Base-by-base conservation (phyloP, 1,284 basidiomycete species). In the Ganoderma lingzhi region DNA sequence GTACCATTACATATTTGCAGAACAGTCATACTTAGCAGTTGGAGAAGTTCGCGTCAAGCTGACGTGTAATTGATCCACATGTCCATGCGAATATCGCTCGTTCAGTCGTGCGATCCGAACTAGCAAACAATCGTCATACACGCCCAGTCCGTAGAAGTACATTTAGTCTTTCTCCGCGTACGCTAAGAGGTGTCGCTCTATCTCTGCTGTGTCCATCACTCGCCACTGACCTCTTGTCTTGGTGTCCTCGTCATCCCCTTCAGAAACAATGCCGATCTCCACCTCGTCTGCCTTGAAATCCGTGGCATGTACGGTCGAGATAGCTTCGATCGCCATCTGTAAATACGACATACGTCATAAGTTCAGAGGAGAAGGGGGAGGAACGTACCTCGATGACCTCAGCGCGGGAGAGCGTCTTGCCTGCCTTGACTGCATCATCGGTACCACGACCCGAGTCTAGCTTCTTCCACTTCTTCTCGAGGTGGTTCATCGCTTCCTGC, bases 391-490 rank as follows among this genome's bases (percentile, higher is more conserved):
- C 96, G 73, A 97, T 94, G 32, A 95, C 93, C 70, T 93, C 91
- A 5, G 87, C 83, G 42, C 90, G 84, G 69, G 82, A 83, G 64
- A 95, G 83, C 2, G 84, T 87, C 82, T 90, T 87, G 66, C 93
- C 92, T 6, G 93, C 93, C 48, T 84, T 83, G 8, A 85, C 83
- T 15, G 94, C 84, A 82, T 96, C 90, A 74, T 96, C 88, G n/a
- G 90, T 87, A 65, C 93, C 90, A 67, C 83, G 84, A 64, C 93
- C 90, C 55, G 87, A 88, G 77, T 96, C 92, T 51, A 96, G 85
- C 78, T 96, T 96, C 85, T 99, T 99, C 95, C 96, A 99, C 81
- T 96, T 96, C 86, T 99, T 99, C 85, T 99, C 98, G 67, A 99
- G 86, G 78, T 95, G 94, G 82, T 99, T 99, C 90, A 97, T 98